Percentiles rank a stretch among this genome's conserved stretches.
Evolutionary conservation across 2,329 filamentous ascomycete species (phyloP).

Genomic region (Hyphodiscus sp.): DNA sequence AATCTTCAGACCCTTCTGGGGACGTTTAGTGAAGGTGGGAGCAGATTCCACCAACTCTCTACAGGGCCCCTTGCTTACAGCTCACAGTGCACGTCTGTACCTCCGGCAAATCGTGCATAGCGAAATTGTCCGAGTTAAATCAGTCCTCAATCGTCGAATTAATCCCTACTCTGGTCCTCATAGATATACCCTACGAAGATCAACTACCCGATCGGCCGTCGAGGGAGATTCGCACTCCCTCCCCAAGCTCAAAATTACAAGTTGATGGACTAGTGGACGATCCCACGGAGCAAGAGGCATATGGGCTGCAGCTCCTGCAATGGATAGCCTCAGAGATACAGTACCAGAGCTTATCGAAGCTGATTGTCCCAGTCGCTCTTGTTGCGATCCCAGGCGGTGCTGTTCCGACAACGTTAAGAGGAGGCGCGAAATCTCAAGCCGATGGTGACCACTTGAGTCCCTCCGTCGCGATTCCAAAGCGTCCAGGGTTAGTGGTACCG

Average conservation of each 20-base stretch:
- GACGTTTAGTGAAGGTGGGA: constrained; percentile 43
- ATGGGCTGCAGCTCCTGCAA: constrained; percentile 40
- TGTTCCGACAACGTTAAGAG: constrained; percentile 9
- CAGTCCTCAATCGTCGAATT: constrained; percentile 38
- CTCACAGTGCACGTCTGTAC: constrained; percentile 45
- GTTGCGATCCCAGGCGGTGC: constrained; percentile 30
- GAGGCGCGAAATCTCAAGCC: constrained; percentile 14
- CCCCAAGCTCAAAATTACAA: constrained; percentile 29
- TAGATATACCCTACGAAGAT: constrained; percentile 43
- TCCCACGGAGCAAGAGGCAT: constrained; percentile 37
- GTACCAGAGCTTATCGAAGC: constrained; percentile 40
- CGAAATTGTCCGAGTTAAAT: constrained; percentile 44
- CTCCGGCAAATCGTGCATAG: constrained; percentile 44
- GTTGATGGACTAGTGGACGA: constrained; percentile 34
- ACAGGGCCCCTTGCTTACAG: constrained; percentile 15
- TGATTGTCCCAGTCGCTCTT: constrained; percentile 42
- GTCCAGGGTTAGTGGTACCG: constrained; percentile 33
- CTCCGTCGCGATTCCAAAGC: constrained; percentile 4
- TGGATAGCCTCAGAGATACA: constrained; percentile 43
- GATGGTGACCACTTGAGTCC: constrained; percentile 15
- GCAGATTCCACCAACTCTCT: constrained; percentile 3
- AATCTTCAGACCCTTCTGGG: constrained; percentile 44
- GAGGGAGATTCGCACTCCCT: constrained; percentile 27
- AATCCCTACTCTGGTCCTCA: constrained; percentile 48
- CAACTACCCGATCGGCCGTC: constrained; percentile 28